Evolutionary conservation across 371 early-diverging fungal species (phyloP).

Genomic region (Mortierella sp.): DNA sequence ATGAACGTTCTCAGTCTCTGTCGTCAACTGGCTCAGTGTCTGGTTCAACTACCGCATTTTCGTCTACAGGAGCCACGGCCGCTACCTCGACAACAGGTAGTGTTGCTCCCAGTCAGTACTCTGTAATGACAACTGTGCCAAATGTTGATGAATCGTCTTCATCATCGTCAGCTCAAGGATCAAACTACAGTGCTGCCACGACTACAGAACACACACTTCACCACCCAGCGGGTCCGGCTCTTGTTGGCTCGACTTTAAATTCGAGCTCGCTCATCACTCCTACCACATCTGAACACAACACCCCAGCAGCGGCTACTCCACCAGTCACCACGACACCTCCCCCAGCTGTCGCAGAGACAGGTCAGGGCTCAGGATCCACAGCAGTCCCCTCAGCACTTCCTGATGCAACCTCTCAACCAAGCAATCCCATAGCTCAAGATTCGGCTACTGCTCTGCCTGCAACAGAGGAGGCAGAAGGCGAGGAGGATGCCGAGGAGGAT

Average conservation of each 20-base stretch:
- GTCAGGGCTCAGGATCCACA: neutral
- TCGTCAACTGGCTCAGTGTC: neutral
- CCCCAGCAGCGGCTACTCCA: slow-evolving; percentile 4
- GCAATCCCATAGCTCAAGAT: neutral
- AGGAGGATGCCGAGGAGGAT: neutral
- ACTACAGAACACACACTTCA: neutral
- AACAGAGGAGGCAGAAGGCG: neutral
- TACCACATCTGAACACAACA: slow-evolving; percentile 12
- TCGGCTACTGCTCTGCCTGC: neutral
- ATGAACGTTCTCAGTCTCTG: slow-evolving; percentile 2
- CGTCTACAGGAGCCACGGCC: neutral
- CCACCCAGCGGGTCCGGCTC: neutral
- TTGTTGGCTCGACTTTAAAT: neutral
- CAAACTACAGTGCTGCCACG: neutral
- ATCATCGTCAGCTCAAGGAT: neutral
- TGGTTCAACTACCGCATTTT: neutral
- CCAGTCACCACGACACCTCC: neutral
- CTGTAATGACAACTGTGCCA: neutral
- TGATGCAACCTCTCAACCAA: neutral
- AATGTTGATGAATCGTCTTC: neutral
- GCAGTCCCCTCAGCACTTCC: neutral
- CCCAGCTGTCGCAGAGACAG: neutral
- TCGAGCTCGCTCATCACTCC: slow-evolving; percentile 18
- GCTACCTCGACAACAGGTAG: neutral
- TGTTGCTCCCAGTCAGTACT: neutral